phyloP scores from a whole-genome alignment of 176 grass and related monocot genomes.

The Aegilops sharonensis region DNA sequence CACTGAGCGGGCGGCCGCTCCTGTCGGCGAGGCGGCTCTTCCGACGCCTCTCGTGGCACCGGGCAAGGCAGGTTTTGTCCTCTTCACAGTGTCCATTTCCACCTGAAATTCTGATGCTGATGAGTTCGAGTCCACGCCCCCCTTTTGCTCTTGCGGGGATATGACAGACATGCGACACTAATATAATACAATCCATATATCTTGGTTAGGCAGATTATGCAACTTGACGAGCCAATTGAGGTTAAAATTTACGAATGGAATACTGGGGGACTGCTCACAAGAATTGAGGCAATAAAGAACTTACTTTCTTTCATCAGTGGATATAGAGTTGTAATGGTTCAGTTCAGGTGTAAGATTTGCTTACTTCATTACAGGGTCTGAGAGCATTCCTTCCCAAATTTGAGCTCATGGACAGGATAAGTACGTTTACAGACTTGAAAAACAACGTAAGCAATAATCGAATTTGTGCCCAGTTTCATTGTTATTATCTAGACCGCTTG shows the following conservation, averaged over 20 bases:
- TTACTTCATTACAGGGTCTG: conserved; percentile 65
- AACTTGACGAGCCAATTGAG: conserved; percentile 78
- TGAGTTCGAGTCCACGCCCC: background rate
- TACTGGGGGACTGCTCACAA: conserved; percentile 74
- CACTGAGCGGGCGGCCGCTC: conserved; percentile 76
- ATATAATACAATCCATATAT: conserved; percentile 23
- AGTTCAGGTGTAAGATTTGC: conserved; percentile 8
- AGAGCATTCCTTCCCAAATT: conserved; percentile 88
- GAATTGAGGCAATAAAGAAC: conserved; percentile 60
- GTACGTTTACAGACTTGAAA: conserved; percentile 76
- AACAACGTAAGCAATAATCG: conserved; percentile 54
- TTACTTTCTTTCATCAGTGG: background rate
- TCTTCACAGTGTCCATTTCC: conserved; percentile 27
- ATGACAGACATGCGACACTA: background rate
- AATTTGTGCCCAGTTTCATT: background rate
- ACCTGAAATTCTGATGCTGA: background rate
- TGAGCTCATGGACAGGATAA: conserved; percentile 74
- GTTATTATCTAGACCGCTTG: background rate
- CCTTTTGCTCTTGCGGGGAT: background rate
- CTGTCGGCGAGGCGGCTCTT: conserved; percentile 77
- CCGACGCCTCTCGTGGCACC: conserved; percentile 75
- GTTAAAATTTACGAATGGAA: conserved; percentile 91
- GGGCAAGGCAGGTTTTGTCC: conserved; percentile 68
- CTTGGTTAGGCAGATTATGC: conserved; percentile 72
- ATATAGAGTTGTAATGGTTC: background rate